Percentiles rank a stretch among this genome's conserved stretches.
Evolutionary conservation across 768 basidiomycete genomes (phyloP).

Genomic region (Pisolithus orientalis): DNA sequence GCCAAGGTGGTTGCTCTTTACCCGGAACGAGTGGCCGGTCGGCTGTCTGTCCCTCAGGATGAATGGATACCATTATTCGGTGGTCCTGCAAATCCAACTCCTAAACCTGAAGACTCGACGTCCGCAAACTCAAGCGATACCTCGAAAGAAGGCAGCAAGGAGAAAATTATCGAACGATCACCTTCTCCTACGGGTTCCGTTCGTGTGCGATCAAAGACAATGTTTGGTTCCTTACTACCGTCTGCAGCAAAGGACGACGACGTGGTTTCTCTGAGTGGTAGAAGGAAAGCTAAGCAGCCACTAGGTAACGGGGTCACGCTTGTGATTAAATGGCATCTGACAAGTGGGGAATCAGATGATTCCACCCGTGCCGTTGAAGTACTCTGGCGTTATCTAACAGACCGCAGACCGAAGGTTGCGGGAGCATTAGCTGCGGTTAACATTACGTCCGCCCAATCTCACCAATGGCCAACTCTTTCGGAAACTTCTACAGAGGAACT

Average conservation of each 20-base stretch:
- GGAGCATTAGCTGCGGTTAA: constrained; percentile 67
- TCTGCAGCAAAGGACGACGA: constrained; percentile 56
- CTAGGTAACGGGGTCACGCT: constrained; percentile 8
- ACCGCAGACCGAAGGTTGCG: constrained; percentile 80
- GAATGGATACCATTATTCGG: constrained; percentile 82
- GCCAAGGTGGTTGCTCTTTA: constrained; percentile 91
- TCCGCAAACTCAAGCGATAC: constrained; percentile 23
- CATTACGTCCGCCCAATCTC: constrained; percentile 64
- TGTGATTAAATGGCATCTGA: background rate
- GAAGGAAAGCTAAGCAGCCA: constrained; percentile 23
- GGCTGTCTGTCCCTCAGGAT: constrained; percentile 61
- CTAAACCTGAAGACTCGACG: constrained; percentile 19
- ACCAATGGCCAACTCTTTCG: constrained; percentile 63
- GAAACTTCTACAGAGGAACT: constrained; percentile 70
- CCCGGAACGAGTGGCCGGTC: constrained; percentile 73
- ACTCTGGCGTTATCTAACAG: constrained; percentile 80
- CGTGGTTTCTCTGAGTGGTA: constrained; percentile 42
- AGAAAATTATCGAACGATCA: constrained; percentile 26
- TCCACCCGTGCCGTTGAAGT: constrained; percentile 76
- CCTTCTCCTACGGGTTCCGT: constrained; percentile 36
- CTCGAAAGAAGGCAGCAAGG: constrained; percentile 17
- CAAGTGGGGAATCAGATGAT: constrained; percentile 39
- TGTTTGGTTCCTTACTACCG: constrained; percentile 43
- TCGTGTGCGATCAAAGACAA: constrained; percentile 46
- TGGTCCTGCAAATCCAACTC: constrained; percentile 43